These are phyloP conservation scores for Miscanthus lutarioriparius DNA, from an alignment of 176 grass and related monocot species.

Conservation along the genomic window DNA sequence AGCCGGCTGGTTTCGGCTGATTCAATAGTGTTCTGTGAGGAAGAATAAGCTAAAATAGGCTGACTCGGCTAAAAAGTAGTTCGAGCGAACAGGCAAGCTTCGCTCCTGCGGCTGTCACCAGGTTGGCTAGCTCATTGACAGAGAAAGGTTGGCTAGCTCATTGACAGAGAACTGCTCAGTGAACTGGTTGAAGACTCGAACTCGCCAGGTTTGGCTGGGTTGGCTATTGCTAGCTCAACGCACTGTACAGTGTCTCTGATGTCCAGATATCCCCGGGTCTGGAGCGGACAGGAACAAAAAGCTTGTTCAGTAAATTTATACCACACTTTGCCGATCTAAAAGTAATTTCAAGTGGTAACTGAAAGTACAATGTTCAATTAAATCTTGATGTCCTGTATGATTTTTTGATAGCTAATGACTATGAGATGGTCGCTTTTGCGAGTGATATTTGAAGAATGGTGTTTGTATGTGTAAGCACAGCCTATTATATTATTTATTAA, in stretches of 20 bases:
- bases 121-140: slow-evolving; percentile 71
- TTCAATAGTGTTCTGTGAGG: too few relatives aligned
- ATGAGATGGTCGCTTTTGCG: background rate
- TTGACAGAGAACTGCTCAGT: slow-evolving; percentile 94
- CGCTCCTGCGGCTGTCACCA: slow-evolving; percentile 68
- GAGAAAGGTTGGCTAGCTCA: slow-evolving; percentile 84
- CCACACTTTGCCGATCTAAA: background rate
- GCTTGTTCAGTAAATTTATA: background rate
- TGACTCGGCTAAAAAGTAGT: too few relatives aligned
- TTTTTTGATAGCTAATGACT: background rate
- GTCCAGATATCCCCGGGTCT: slow-evolving; percentile 94
- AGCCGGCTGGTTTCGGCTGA: too few relatives aligned
- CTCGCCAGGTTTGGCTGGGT: slow-evolving; percentile 81
- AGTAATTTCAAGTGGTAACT: background rate
- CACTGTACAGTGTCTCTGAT: slow-evolving; percentile 94
- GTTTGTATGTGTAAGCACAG: background rate
- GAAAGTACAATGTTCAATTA: background rate
- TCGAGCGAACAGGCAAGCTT: too few relatives aligned
- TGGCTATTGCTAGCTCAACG: slow-evolving; percentile 84
- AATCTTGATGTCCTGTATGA: background rate
- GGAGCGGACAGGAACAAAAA: background rate
- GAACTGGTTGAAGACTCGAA: slow-evolving; percentile 98
- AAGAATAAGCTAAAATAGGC: too few relatives aligned
- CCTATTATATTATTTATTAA: background rate
- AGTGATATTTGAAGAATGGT: background rate